Evolutionary conservation across 2,329 filamentous ascomycete species (phyloP), one percentile per base, ranked within the genome.

Genomic region (Sporothrix dimorphospora): DNA sequence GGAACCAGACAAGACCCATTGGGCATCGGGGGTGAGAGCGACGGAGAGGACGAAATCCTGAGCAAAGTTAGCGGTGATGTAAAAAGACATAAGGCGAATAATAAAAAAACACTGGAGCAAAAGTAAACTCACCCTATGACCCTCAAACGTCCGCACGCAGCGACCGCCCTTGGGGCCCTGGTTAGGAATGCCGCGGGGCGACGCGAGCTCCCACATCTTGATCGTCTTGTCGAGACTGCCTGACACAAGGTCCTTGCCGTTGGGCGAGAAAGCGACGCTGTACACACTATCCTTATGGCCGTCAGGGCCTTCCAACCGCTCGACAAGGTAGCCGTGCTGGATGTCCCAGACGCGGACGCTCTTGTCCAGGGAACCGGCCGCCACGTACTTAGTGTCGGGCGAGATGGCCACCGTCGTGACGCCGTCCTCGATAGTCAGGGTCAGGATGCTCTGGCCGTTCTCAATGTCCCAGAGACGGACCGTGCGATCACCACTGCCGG

Each of bases 271-370:
- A 0, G 96, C 95, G 27, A 99, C 96, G 14, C 92, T 95, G 81
- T 98, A 98, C 27, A 98, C 96, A 77, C 93, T 97, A 75, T 99
- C 96, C 82, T 97, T 97, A 85, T 98, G 96, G 14, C 96, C 96
- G 75, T 97, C 93, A 5, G 94, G 91, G 21, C 94, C 95, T 81
- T 99, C 95, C 14, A 98, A 89, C 49, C 95, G 91, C 83, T 98
- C 95, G 69, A 97, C 90, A 16, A 98, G 88, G 79, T 92, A 94
- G 70, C 94, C 95, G 73, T 89, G 92, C 75, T 90, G 89, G 51
- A 94, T 94, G 80, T 98, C 95, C 95, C 95, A 99, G 40, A 99
- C 95, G 61, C 95, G 91, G 27, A 99, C 96, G 79, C 94, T 98
- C 91, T 98, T 98, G 81, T 98, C 95, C 57, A 99, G 88, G 57